Percentiles rank a stretch among this genome's conserved stretches.
These are phyloP conservation scores for Eucalyptus viminalis DNA, from an alignment of 345 rosid species.

Conservation along the genomic window DNA sequence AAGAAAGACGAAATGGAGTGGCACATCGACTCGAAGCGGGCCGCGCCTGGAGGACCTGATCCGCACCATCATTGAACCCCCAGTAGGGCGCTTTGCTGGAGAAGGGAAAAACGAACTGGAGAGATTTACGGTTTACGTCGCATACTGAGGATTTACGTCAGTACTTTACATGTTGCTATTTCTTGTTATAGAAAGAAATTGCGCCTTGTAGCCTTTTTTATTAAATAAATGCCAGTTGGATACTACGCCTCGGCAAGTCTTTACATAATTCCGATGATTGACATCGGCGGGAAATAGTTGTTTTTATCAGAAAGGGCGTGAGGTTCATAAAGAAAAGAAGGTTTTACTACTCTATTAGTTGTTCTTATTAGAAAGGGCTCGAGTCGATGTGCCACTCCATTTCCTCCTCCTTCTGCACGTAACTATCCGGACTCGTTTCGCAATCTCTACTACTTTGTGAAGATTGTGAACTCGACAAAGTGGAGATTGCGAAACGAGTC, in stretches of 20 bases:
- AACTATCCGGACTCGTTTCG: neutral
- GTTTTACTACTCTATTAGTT: neutral
- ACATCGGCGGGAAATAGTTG: neutral
- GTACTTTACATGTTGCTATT: neutral
- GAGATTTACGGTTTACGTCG: neutral
- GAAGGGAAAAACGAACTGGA: neutral
- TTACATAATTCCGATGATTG: neutral
- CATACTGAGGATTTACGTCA: neutral
- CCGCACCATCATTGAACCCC: constrained; percentile 1
- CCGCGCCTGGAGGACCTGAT: constrained; percentile 5
- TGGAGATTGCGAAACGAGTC: neutral
- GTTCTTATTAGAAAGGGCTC: neutral
- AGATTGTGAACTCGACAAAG: neutral
- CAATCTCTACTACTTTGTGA: neutral
- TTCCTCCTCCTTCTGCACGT: neutral
- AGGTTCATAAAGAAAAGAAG: neutral
- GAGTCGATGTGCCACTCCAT: neutral
- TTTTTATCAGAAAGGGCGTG: neutral
- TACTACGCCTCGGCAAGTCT: neutral
- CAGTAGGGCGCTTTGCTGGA: neutral
- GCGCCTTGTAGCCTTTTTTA: neutral
- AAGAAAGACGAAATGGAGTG: neutral
- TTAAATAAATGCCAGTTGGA: neutral
- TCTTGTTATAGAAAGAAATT: neutral
- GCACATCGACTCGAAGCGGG: neutral